Percentiles rank a stretch among this genome's conserved stretches.
phyloP scores from a whole-genome alignment of 2,329 filamentous ascomycete genomes.

The Epichloe baconii region DNA sequence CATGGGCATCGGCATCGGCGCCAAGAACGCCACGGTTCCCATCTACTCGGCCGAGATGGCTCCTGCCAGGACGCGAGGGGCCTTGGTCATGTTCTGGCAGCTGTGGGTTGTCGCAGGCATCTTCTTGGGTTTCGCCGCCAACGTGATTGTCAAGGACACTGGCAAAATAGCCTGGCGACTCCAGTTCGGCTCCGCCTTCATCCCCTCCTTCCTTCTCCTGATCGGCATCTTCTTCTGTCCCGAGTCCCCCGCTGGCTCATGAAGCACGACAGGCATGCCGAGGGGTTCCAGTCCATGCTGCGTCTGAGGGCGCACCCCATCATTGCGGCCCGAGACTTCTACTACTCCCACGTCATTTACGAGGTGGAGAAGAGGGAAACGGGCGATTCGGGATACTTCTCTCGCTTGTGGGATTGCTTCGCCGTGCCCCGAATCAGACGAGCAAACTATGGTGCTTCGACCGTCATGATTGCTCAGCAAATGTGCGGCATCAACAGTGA shows the following conservation, averaged over 20 bases:
- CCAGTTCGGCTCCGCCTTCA: conserved; percentile 44
- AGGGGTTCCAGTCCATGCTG: conserved; percentile 41
- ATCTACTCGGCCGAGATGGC: conserved; percentile 63
- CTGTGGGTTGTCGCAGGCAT: conserved; percentile 25
- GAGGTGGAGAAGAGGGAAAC: conserved; percentile 19
- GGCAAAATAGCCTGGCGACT: conserved; percentile 43
- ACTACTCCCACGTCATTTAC: conserved; percentile 29
- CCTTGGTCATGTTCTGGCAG: conserved; percentile 68
- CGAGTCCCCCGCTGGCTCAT: conserved; percentile 48
- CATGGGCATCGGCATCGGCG: conserved; percentile 55
- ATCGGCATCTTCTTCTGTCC: conserved; percentile 48
- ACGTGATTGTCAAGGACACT: conserved; percentile 38
- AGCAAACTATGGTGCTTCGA: conserved; percentile 61
- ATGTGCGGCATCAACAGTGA: conserved; percentile 33
- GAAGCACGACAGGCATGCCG: conserved; percentile 44
- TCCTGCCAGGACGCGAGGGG: conserved; percentile 53
- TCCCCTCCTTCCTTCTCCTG: conserved; percentile 34
- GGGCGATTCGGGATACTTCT: conserved; percentile 16
- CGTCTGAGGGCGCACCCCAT: conserved; percentile 36
- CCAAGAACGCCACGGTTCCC: conserved; percentile 50
- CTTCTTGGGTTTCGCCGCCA: conserved; percentile 34
- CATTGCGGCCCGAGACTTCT: conserved; percentile 44
- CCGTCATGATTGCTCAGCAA: conserved; percentile 66
- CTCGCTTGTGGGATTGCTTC: conserved; percentile 40
- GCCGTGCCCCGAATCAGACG: conserved; percentile 53